phyloP scores from a whole-genome alignment of 495 filamentous ascomycete species.

The Durotheca rogersii region DNA sequence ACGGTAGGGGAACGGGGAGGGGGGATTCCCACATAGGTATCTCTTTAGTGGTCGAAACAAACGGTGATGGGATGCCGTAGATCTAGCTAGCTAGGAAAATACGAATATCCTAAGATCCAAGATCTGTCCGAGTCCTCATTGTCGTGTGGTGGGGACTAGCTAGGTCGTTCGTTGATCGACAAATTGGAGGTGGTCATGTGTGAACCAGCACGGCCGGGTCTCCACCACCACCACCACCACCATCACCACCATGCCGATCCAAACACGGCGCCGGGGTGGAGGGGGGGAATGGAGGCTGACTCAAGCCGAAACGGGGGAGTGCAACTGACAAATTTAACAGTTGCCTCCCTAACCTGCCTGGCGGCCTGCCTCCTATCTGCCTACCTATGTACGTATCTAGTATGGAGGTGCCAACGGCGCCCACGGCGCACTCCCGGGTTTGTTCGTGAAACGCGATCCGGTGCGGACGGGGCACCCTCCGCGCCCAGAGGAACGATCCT shows the following conservation, averaged over 20 bases:
- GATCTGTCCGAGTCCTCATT: neutral
- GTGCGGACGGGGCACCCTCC: neutral
- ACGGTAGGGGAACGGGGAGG: too few species aligned
- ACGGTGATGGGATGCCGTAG: constrained; percentile 19
- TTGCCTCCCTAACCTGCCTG: too few species aligned
- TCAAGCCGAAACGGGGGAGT: constrained; percentile 6
- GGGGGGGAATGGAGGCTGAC: constrained; percentile 10
- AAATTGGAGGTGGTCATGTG: too few species aligned
- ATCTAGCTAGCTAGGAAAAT: constrained; percentile 21
- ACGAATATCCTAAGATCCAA: constrained; percentile 9
- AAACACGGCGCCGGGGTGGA: constrained; percentile 7
- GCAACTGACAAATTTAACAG: too few species aligned
- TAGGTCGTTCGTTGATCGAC: neutral
- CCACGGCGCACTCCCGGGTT: constrained; percentile 1
- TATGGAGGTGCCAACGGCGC: too few species aligned
- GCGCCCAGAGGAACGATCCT: neutral
- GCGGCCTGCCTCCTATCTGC: too few species aligned
- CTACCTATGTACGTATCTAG: too few species aligned
- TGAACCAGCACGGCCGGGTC: too few species aligned
- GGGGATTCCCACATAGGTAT: neutral
- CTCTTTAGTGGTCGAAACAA: constrained; percentile 5
- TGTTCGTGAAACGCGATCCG: constrained; percentile 17
- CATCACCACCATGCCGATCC: neutral
- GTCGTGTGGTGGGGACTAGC: too few species aligned
- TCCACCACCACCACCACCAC: too few species aligned